Base-by-base conservation (phyloP, 345 rosid species). In the Eucalyptus cloeziana region DNA sequence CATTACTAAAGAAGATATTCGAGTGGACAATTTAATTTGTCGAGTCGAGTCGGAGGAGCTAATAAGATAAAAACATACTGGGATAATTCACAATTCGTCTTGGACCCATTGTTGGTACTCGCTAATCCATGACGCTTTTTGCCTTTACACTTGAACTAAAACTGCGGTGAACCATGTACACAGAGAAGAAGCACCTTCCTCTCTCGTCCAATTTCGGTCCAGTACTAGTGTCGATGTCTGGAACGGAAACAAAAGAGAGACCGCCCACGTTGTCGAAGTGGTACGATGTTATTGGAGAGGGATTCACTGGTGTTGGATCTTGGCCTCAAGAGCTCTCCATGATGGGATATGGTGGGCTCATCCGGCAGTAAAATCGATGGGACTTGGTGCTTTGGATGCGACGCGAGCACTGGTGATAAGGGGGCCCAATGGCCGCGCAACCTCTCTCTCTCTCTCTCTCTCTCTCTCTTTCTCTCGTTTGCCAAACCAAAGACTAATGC, bases 11-110 rank as follows among this genome's bases (percentile, higher is more conserved):
- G 40, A 64, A 64, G 33, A 14, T 15, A 64, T n/a, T n/a, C 2
- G 5, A 64, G 37, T 8, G 76, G 37, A 4, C 76, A 64, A 64
- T 64, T 1, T 64, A 64, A 64, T 14, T n/a, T 33, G 8, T 14
- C 3, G 37, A n/a, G 33, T 13, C 10, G 0, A 64, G 2, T 7
- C 0, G 8, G 2, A 8, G 19, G 19, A 64, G 37, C 10, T 7
- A 14, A n/a, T n/a, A 14, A 14, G 21, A n/a, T 64, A 64, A n/a
- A n/a, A 64, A 64, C 37, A 30, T 64, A 64, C 19, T 0, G 15
- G 37, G 19, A n/a, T 14, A 13, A 7, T 64, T 14, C 21, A 14
- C 76, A n/a, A n/a, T n/a, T 64, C 14, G 37, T 64, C 37, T 64
- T 14, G 40, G 76, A 64, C 8, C 76, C 76, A 64, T 13, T 1